These are phyloP conservation scores for Trichoderma reesei DNA, from an alignment of 495 filamentous ascomycete genomes.

Conservation along the genomic window DNA sequence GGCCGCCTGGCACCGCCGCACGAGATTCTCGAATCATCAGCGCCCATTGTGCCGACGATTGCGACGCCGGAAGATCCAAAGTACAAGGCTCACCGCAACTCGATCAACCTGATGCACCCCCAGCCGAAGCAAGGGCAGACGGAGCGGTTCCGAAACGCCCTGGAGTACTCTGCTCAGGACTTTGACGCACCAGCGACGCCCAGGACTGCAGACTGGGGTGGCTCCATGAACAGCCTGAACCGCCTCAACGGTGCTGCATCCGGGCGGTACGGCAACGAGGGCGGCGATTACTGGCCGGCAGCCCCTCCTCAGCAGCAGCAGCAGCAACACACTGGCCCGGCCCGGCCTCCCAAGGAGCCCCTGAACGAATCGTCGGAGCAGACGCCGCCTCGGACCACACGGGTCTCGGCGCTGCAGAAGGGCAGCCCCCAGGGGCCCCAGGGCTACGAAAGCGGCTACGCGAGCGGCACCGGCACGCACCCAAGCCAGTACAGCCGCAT, in stretches of 20 bases:
- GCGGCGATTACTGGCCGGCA: slow-evolving; percentile 27
- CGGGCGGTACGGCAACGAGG: slow-evolving; percentile 34
- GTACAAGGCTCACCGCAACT: slow-evolving; percentile 84
- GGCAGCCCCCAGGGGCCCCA: slow-evolving; percentile 34
- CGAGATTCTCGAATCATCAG: slow-evolving; percentile 24
- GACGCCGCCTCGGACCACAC: slow-evolving; percentile 27
- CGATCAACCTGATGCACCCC: slow-evolving; percentile 79
- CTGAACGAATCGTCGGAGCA: slow-evolving; percentile 15
- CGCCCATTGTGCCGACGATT: slow-evolving; percentile 29
- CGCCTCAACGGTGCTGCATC: slow-evolving; percentile 30
- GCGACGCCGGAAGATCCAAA: slow-evolving; percentile 72
- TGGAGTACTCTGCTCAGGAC: slow-evolving; percentile 69
- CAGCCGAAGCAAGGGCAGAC: slow-evolving; percentile 80
- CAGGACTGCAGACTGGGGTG: slow-evolving; percentile 64
- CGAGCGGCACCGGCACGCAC: slow-evolving; percentile 33
- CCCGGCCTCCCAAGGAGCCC: slow-evolving; percentile 45
- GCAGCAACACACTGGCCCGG: slow-evolving; percentile 30
- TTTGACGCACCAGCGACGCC: slow-evolving; percentile 59
- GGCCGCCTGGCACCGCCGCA: neutral
- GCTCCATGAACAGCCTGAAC: slow-evolving; percentile 45
- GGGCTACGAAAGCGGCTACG: slow-evolving; percentile 41
- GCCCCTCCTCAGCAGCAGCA: slow-evolving; percentile 22
- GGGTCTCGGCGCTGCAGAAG: slow-evolving; percentile 35
- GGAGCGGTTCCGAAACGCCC: slow-evolving; percentile 65
- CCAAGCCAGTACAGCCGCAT: slow-evolving; percentile 27